phyloP scores from a whole-genome alignment of 75 land plant genomes.

The Cunninghamia lanceolata region DNA sequence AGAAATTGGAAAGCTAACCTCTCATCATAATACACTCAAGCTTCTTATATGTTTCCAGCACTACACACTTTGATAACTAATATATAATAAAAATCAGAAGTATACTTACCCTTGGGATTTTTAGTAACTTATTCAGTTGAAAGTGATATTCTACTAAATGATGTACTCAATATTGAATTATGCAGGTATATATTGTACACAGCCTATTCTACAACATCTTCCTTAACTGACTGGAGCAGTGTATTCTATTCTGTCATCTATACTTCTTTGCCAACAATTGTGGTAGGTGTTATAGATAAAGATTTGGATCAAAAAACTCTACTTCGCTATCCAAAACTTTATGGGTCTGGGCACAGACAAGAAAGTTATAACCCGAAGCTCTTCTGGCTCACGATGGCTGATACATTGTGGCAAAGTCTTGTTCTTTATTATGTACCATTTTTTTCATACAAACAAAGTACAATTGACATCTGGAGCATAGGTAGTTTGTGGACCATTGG shows the following conservation, averaged over 20 bases:
- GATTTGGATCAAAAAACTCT: conserved; percentile 25
- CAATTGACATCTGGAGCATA: conserved; percentile 37
- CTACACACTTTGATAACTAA: not conserved
- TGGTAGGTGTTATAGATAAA: conserved; percentile 32
- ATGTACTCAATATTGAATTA: not conserved
- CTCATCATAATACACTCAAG: not conserved
- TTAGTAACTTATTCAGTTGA: not conserved
- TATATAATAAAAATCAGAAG: not conserved
- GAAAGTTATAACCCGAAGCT: conserved; percentile 29
- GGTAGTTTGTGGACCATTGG: conserved; percentile 26
- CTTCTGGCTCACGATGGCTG: conserved; percentile 40
- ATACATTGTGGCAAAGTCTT: conserved; percentile 43
- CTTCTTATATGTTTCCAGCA: not conserved
- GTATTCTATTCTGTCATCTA: conserved; percentile 41
- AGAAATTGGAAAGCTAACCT: not conserved
- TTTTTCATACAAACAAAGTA: conserved; percentile 17
- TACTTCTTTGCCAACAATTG: conserved; percentile 37
- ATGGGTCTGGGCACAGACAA: conserved; percentile 25
- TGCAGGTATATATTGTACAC: conserved; percentile 33
- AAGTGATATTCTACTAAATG: not conserved
- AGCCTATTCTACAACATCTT: conserved; percentile 28
- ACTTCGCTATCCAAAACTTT: conserved; percentile 24
- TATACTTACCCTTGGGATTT: not conserved
- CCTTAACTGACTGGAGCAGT: conserved; percentile 38
- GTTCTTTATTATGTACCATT: conserved; percentile 34